Conservation (phyloP, 1,139 yeast species). For the Trichomonascaceae sp. region DNA sequence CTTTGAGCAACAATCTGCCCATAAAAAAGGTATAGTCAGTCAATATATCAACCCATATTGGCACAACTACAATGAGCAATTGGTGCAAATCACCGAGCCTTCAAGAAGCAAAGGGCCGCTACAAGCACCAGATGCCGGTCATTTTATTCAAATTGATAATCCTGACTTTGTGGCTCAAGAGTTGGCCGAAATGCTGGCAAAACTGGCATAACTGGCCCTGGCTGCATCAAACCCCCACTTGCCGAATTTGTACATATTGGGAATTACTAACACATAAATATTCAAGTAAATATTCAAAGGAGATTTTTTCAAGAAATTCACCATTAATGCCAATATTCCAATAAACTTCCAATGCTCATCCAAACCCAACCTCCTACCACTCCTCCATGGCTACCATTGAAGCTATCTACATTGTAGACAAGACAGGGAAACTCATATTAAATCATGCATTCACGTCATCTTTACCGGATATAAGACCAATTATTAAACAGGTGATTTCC, state of each 20-base stretch:
- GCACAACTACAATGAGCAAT: background rate
- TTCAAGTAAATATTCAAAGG: background rate
- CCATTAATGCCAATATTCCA: too few relatives aligned
- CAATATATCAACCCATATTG: background rate
- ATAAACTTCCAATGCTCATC: background rate
- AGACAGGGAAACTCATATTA: conserved; percentile 37
- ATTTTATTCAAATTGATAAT: background rate
- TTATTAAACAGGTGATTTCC: conserved; percentile 30
- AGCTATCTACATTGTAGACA: conserved; percentile 61
- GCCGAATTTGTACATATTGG: too few relatives aligned
- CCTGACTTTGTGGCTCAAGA: conserved; percentile 3
- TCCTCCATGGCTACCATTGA: conserved; percentile 44
- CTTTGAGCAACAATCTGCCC: background rate
- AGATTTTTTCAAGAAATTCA: too few relatives aligned
- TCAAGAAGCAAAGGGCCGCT: background rate
- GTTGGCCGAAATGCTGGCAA: background rate
- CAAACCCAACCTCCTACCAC: conserved; percentile 1
- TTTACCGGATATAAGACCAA: conserved; percentile 46
- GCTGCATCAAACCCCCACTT: too few relatives aligned
- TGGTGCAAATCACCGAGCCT: background rate
- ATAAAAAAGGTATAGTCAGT: background rate
- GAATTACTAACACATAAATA: too few relatives aligned
- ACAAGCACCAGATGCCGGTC: background rate
- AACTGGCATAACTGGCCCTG: too few relatives aligned
- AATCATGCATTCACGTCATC: conserved; percentile 46